phyloP scores from a whole-genome alignment of 768 basidiomycete genomes.

The Boletus vermiculosoides region DNA sequence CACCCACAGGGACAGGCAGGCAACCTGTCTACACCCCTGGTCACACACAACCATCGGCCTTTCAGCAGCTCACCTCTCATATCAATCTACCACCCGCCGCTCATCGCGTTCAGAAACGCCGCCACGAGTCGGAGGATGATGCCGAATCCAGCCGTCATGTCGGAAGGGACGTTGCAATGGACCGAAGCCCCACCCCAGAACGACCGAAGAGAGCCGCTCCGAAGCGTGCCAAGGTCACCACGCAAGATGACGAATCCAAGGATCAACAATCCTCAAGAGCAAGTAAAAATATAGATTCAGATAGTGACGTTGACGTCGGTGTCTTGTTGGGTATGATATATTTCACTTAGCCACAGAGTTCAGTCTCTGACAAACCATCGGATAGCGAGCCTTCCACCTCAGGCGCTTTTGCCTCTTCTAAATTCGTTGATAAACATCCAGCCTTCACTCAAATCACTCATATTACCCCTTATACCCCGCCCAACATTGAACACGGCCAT shows the following conservation, averaged over 20 bases:
- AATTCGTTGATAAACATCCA: conserved; percentile 65
- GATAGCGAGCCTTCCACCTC: conserved; percentile 73
- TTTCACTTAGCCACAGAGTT: conserved; percentile 1
- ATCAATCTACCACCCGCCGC: conserved; percentile 41
- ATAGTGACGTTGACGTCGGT: conserved; percentile 65
- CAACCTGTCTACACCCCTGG: conserved; percentile 42
- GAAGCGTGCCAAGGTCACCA: conserved; percentile 51
- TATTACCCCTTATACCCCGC: conserved; percentile 80
- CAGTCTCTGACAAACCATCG: conserved; percentile 12
- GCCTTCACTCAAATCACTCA: conserved; percentile 66
- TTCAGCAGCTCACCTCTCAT: conserved; percentile 55
- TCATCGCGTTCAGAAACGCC: conserved; percentile 57
- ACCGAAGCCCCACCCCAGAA: conserved; percentile 82
- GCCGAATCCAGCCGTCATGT: conserved; percentile 37
- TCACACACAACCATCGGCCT: conserved; percentile 43
- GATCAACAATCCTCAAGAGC: conserved; percentile 48
- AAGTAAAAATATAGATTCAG: conserved; percentile 39
- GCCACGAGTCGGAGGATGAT: conserved; percentile 71
- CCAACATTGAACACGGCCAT: conserved; percentile 75
- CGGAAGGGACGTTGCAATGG: conserved; percentile 70
- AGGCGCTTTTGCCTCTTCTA: conserved; percentile 73
- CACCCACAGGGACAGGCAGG: conserved; percentile 48
- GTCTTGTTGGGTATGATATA: conserved; percentile 66
- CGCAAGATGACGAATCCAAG: conserved; percentile 32
- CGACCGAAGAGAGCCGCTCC: conserved; percentile 66